Evolutionary conservation across 2,329 filamentous ascomycete genomes (phyloP), one percentile per base, ranked within the genome.

Genomic region (Cadophora luteo-olivacea): DNA sequence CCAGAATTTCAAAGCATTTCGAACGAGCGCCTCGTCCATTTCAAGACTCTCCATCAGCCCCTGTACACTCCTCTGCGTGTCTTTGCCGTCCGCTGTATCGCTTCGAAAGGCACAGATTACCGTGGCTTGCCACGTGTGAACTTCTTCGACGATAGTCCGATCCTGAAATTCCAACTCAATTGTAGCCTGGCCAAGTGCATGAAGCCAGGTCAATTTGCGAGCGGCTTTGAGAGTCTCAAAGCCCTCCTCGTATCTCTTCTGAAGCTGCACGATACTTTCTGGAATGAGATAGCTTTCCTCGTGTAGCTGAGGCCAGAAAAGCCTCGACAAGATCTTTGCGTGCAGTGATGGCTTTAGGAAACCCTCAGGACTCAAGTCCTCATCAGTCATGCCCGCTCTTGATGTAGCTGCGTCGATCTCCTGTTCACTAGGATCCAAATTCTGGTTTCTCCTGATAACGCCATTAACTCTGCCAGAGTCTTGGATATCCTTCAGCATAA

Each of bases 401-500:
- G 73, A 29, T 69, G 60, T 58, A 38, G 73, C 66, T 57, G 55
- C 71, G 12, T 72, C 69, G 36, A 75, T 72, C 67, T 77, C 78
- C 65, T 75, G 62, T 61, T 74, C 68, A 69, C 64, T 73, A 66
- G 73, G 69, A 71, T 79, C 76, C 32, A 84, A 75, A 8, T 79
- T 77, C 75, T 84, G 81, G 49, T 82, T 82, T 67, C 84, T 85
- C 52, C 88, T 84, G 58, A 97, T 88, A 14, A 86, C 82, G 8
- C 84, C 81, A 77, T 97, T 92, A 68, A 97, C 87, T 52, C 88
- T 86, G 69, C 86, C 85, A 1, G 94, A 97, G 76, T 97, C 94
- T 72, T 92, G 87, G 45, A 98, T 92, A 78, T 99, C 96, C 72
- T 91, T 92, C 67, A 99, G 87, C 96, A 99, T 99, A 75, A 99